phyloP scores from a whole-genome alignment of 257 asterid species.

The Solanum chilense region DNA sequence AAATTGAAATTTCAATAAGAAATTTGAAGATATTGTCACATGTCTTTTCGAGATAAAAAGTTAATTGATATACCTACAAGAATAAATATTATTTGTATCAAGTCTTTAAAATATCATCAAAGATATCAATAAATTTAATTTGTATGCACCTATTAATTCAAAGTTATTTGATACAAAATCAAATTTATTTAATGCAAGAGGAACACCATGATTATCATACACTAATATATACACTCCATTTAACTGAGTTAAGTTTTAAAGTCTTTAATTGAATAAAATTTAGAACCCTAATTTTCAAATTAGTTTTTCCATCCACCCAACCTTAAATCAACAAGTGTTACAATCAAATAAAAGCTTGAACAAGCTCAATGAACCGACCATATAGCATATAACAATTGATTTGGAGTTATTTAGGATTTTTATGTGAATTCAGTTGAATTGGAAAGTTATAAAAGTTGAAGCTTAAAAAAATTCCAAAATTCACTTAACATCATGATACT shows the following conservation, averaged over 20 bases:
- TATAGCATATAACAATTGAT: neutral
- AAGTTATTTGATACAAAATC: neutral
- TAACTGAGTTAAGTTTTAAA: neutral
- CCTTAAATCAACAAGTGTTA: slow-evolving; percentile 2
- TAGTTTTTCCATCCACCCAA: neutral
- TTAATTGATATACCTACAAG: too few relatives aligned
- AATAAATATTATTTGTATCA: too few relatives aligned
- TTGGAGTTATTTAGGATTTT: slow-evolving; percentile 42
- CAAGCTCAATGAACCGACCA: neutral
- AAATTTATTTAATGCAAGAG: neutral
- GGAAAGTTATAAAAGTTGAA: neutral
- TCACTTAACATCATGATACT: too few relatives aligned
- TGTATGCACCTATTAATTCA: too few relatives aligned
- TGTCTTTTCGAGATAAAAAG: too few relatives aligned
- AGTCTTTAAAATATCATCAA: neutral
- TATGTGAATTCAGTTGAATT: neutral
- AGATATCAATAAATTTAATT: too few relatives aligned
- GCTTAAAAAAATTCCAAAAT: too few relatives aligned
- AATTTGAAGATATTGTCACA: too few relatives aligned
- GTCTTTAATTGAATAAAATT: too few relatives aligned
- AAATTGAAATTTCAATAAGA: too few relatives aligned
- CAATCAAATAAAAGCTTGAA: neutral
- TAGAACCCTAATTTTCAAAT: too few relatives aligned
- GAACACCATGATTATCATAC: neutral
- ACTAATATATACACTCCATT: neutral